These are phyloP conservation scores for Candida parachauliodes DNA, from an alignment of 805 yeast genomes.

Conservation along the genomic window DNA sequence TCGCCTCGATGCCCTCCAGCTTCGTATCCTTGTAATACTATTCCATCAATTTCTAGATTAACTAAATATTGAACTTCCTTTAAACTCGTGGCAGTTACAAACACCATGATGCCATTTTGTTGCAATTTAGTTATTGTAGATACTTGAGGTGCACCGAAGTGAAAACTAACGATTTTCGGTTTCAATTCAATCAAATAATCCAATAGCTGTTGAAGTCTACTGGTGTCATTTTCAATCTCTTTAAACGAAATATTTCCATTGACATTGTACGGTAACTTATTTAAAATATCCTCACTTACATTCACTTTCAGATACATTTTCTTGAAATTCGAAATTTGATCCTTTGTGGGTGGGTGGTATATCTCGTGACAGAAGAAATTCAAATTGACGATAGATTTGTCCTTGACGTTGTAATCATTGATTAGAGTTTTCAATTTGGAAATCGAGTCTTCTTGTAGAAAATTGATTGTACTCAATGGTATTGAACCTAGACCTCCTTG, in stretches of 20 bases:
- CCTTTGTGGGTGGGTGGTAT: constrained; percentile 17
- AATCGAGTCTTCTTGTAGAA: constrained; percentile 11
- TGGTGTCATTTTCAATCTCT: constrained; percentile 22
- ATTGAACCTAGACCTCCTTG: constrained; percentile 53
- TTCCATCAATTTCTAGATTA: constrained; percentile 41
- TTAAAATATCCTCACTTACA: constrained; percentile 7
- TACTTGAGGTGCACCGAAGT: constrained; percentile 46
- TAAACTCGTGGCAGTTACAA: constrained; percentile 46
- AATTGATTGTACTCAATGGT: constrained; percentile 32
- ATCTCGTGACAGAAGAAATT: constrained; percentile 46
- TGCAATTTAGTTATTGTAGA: constrained; percentile 31
- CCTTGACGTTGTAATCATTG: constrained; percentile 6
- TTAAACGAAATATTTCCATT: constrained; percentile 27
- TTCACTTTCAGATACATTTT: constrained; percentile 12
- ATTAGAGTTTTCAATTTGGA: constrained; percentile 15
- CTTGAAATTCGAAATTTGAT: constrained; percentile 22
- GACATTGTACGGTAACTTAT: constrained; percentile 1
- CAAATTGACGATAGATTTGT: constrained; percentile 29
- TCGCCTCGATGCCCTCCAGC: constrained; percentile 68
- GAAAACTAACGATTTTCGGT: constrained; percentile 52
- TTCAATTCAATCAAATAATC: constrained; percentile 13
- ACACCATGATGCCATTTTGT: constrained; percentile 34
- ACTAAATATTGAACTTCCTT: constrained; percentile 36
- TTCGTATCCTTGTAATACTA: constrained; percentile 55
- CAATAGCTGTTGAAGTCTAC: constrained; percentile 15